Conservation (phyloP, 2,329 filamentous ascomycete species). For the Tricladium varicosporioides region DNA sequence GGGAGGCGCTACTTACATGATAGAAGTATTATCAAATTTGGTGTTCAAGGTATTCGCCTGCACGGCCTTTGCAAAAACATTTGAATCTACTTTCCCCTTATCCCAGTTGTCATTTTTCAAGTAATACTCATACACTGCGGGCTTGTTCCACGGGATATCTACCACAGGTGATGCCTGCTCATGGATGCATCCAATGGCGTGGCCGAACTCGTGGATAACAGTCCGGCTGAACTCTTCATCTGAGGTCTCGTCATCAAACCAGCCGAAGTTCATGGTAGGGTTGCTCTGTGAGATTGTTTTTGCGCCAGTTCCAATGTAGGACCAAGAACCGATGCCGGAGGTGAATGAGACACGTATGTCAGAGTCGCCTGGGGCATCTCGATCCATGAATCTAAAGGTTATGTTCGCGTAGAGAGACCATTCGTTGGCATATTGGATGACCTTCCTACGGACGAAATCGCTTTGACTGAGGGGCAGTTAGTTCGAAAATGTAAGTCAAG, state of each 20-base stretch:
- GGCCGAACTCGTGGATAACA: slow-evolving; percentile 32
- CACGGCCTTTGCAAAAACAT: slow-evolving; percentile 71
- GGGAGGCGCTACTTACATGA: slow-evolving; percentile 9
- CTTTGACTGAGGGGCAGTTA: slow-evolving; percentile 1
- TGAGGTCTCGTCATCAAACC: slow-evolving; percentile 20
- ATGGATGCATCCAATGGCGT: slow-evolving; percentile 31
- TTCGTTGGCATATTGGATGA: slow-evolving; percentile 7
- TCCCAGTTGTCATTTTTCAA: slow-evolving; percentile 2
- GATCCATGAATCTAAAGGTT: slow-evolving; percentile 9
- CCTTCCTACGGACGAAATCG: slow-evolving; percentile 5
- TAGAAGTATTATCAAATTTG: slow-evolving; percentile 4
- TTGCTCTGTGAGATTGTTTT: background rate
- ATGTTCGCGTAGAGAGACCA: slow-evolving; percentile 8
- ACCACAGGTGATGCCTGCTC: slow-evolving; percentile 28
- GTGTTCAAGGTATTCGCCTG: slow-evolving; percentile 78
- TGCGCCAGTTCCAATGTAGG: slow-evolving; percentile 6
- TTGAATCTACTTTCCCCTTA: background rate
- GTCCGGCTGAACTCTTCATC: slow-evolving; percentile 21
- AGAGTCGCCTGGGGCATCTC: slow-evolving; percentile 5
- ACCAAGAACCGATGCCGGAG: slow-evolving; percentile 7
- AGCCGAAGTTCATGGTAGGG: slow-evolving; percentile 31
- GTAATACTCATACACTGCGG: slow-evolving; percentile 21
- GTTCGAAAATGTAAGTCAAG: background rate
- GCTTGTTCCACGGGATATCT: slow-evolving; percentile 28
- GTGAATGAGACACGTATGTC: slow-evolving; percentile 7